Evolutionary conservation across 1,284 basidiomycete genomes (phyloP), one percentile per base, ranked within the genome.

Genomic region (Xerocomus amazonicus): DNA sequence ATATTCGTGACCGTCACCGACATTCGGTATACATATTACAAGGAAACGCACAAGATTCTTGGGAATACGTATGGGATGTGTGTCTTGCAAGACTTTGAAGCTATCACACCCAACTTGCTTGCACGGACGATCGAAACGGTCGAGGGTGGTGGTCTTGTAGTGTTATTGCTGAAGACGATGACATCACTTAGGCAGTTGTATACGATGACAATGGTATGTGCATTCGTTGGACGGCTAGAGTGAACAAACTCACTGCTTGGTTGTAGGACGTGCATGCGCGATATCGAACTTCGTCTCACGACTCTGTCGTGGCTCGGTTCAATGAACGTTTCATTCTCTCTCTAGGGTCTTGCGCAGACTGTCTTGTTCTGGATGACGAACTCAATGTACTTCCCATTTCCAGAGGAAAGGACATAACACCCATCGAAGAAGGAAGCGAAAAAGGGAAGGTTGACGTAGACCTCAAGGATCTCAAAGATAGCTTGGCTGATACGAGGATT

Each of bases 21-120:
- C 68, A 98, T 99, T 52, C 87, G 96, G 55, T 99, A 99, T 76
- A 92, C 89, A 81, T 91, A 90, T 72, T 90, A 97, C 76, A 97
- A 96, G 68, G 94, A 97, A 63, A 93, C 92, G 1, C 84, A 95
- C 51, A 96, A 96, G 70, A 92, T 97, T 56, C 84, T 99, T 29
- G 97, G 97, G 62, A 92, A 97, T 67, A 99, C 97, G 0, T 98
- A 90, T 70, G 96, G 96, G 40, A 99, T 99, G 94, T 87, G 93
- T 56, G 83, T 99, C 8, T 74, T 99, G 50, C 97, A 99, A 72
- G 97, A 99, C 66, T 99, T 99, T 61, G 97, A 99, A 67, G 96
- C 97, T 3, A 84, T 99, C 57, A 99, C 97, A 1, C 97, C 97
- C 28, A 99, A 99, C 73, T 73, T 98, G 50, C 84, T 99, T 28